A percentile compares a stretch with the other conserved stretches of the same genome.
These are phyloP conservation scores for Aphanocladium album DNA, from an alignment of 2,329 filamentous ascomycete genomes.

Conservation along the genomic window DNA sequence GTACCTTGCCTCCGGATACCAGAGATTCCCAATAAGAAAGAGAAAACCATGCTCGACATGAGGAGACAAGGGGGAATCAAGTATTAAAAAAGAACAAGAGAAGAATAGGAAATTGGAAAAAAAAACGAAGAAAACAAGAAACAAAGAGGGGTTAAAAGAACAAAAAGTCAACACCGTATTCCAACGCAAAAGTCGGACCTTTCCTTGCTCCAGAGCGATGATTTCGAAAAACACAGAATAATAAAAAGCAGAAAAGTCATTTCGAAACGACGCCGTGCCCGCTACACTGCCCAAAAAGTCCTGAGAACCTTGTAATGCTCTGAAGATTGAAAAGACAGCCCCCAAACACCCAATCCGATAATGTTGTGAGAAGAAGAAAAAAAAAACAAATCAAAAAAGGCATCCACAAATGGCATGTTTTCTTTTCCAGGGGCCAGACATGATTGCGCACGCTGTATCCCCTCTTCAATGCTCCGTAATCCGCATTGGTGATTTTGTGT, in stretches of 20 bases:
- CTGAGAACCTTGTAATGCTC: not conserved
- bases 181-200: conserved; percentile 16
- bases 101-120: not conserved
- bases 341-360: conserved; percentile 3
- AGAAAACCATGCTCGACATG: not conserved
- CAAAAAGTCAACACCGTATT: conserved; percentile 11
- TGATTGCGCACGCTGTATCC: conserved; percentile 1
- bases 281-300: conserved; percentile 4
- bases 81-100: conserved; percentile 8
- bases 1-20: no score
- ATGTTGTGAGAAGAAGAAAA: not conserved
- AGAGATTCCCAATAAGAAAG: no score
- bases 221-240: not conserved
- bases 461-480: not conserved
- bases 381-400: no score
- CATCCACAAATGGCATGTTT: not conserved
- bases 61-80: conserved; percentile 18
- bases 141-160: not conserved
- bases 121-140: conserved; percentile 8
- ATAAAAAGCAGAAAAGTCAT: not conserved
- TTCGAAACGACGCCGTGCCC: not conserved
- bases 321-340: not conserved
- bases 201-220: conserved; percentile 12
- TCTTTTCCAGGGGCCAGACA: not conserved
- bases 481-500: conserved; percentile 6